Conservation (phyloP, 345 rosid genomes). For the Dipteronia sinensis region DNA sequence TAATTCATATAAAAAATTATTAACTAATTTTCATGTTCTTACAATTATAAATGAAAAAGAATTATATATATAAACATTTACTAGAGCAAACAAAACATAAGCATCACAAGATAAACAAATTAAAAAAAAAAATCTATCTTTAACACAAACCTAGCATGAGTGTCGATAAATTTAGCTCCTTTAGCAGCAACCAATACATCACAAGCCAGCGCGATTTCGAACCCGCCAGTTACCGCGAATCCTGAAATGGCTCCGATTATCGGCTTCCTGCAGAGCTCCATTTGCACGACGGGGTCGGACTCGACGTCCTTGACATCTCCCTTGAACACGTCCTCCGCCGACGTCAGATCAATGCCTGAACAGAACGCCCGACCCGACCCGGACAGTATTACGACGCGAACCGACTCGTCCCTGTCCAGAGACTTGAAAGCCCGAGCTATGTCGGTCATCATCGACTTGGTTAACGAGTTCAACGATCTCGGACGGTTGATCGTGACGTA, state of each 20-base stretch:
- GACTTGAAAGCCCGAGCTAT: slow-evolving; percentile 66
- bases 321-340: slow-evolving; percentile 85
- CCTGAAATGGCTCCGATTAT: slow-evolving; percentile 90
- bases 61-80: no score
- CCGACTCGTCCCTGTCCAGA: slow-evolving; percentile 55
- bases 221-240: slow-evolving; percentile 88
- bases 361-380: slow-evolving; percentile 90
- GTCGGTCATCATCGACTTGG: slow-evolving; percentile 69
- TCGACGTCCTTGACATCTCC: slow-evolving; percentile 91
- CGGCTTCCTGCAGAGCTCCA: slow-evolving; percentile 79
- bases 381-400: slow-evolving; percentile 61
- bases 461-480: slow-evolving; percentile 80
- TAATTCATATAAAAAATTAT: background rate
- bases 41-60: background rate
- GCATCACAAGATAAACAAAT: no score
- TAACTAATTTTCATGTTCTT: background rate
- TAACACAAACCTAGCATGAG: slow-evolving; percentile 65
- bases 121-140: background rate
- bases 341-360: slow-evolving; percentile 85
- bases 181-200: slow-evolving; percentile 76
- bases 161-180: slow-evolving; percentile 81
- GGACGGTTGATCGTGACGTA: slow-evolving; percentile 87
- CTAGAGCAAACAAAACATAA: no score
- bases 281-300: slow-evolving; percentile 68
- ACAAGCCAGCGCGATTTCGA: slow-evolving; percentile 87